Conservation (phyloP, 108 stramenopile species). For the Cyclotella kingstonii region DNA sequence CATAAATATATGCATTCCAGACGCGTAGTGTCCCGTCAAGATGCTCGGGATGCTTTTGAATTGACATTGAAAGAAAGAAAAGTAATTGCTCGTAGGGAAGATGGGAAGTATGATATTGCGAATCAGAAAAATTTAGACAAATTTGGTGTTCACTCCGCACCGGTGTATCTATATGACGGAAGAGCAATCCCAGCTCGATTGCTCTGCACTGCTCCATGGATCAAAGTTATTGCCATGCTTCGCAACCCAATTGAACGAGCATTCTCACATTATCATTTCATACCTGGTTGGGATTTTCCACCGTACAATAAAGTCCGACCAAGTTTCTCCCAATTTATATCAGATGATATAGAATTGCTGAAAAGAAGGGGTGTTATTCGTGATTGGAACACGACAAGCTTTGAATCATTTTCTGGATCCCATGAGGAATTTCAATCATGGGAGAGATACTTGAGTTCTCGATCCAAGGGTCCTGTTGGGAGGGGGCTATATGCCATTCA, state of each 20-base stretch:
- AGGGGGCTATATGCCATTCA: conserved; percentile 29
- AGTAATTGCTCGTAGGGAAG: not conserved
- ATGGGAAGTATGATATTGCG: not conserved
- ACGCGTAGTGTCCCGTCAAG: conserved; percentile 7
- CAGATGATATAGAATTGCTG: conserved; percentile 9
- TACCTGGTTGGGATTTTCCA: not conserved
- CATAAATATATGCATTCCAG: not conserved
- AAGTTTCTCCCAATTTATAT: conserved; percentile 4
- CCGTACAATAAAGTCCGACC: not conserved
- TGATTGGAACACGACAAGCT: conserved; percentile 6
- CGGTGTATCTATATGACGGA: conserved; percentile 17
- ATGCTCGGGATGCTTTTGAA: conserved; percentile 7
- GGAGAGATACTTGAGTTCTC: conserved; percentile 8
- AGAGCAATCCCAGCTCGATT: conserved; percentile 10
- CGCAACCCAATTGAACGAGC: conserved; percentile 25
- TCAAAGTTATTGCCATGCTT: conserved; percentile 20
- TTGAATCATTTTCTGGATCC: conserved; percentile 12
- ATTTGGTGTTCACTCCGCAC: conserved; percentile 18
- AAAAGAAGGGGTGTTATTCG: conserved; percentile 8
- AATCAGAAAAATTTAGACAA: conserved; percentile 3
- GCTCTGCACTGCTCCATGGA: conserved; percentile 24
- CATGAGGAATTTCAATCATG: conserved; percentile 9
- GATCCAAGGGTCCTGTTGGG: conserved; percentile 11
- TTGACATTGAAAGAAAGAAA: conserved; percentile 1
- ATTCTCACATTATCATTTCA: conserved; percentile 25